Conservation (phyloP, 2,329 filamentous ascomycete species). For the Sarocladium kiliense region DNA sequence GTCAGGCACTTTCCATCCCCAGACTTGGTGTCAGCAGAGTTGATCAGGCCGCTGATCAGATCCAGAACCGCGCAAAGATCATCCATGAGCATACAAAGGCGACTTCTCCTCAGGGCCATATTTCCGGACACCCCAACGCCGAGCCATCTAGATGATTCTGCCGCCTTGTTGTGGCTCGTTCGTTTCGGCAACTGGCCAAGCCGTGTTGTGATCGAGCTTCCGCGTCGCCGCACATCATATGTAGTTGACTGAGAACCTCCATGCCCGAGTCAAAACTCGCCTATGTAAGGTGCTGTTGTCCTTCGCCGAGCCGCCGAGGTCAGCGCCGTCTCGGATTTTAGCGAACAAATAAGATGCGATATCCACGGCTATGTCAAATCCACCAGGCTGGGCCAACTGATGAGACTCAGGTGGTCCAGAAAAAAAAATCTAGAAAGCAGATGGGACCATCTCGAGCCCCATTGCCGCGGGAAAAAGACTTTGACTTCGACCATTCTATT, state of each 20-base stretch:
- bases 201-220: not conserved
- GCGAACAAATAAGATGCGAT: not conserved
- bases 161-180: not conserved
- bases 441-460: not conserved
- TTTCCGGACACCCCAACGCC: not conserved
- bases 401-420: not conserved
- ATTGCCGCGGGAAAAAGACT: not conserved
- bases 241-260: too few species aligned
- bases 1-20: too few species aligned
- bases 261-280: not conserved
- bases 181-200: not conserved
- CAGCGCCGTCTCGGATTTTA: not conserved
- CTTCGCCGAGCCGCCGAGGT: slow-evolving; percentile 6
- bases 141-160: not conserved
- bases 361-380: not conserved
- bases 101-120: not conserved
- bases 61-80: not conserved
- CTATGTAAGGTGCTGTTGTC: too few species aligned
- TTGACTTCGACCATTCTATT: not conserved
- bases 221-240: too few species aligned
- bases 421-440: not conserved
- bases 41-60: not conserved
- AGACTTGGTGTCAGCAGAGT: not conserved
- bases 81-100: not conserved
- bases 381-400: not conserved